Base-by-base conservation (phyloP, 805 yeast genomes). In the Candida multigemmis region DNA sequence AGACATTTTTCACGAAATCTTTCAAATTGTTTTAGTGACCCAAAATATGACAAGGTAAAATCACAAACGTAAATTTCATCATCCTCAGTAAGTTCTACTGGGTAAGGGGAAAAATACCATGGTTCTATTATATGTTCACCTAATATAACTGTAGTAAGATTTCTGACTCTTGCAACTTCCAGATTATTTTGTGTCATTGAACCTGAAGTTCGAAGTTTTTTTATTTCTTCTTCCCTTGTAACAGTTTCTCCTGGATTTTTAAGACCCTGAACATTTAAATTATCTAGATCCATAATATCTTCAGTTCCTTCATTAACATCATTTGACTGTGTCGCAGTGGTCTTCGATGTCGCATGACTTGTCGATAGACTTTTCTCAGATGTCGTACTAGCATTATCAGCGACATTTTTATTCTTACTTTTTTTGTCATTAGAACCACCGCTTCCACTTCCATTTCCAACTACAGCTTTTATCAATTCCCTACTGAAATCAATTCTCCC, bases 81-180 rank as follows among this genome's bases (percentile, higher is more conserved):
- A 38, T 80, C 91, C 42, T 91, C 97, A 0, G 96, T 85, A 30
- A 86, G 67, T 48, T 91, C 98, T 10, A 85, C 67, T 0, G 99
- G 99, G 50, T 91, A 91, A 1, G 99, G 97, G 2, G 95, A 82
- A 46, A 91, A 91, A 55, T 91, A 91, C 99, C 99, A 91, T 2
- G 99, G 98, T 50, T 91, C 99, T 28, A 91, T 85, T 40, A 82
- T 81, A 51, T 77, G 85, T 36, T 79, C 80, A 2, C 98, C 99
- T 56, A 91, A 74, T 3, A 84, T 78, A 4, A 91, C 73, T 29
- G 72, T 68, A 24, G 71, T 65, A 36, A 91, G 65, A 47, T 91
- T 91, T 40, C 97, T 70, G 24, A 91, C 96, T 30, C 91, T 68
- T 0, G 97, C 86, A 14, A 89, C 82, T 46, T 89, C 97, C 35